Percentiles rank a stretch among this genome's conserved stretches.
Conservation (phyloP, 2,329 filamentous ascomycete species). For the Colletotrichum karsti region DNA sequence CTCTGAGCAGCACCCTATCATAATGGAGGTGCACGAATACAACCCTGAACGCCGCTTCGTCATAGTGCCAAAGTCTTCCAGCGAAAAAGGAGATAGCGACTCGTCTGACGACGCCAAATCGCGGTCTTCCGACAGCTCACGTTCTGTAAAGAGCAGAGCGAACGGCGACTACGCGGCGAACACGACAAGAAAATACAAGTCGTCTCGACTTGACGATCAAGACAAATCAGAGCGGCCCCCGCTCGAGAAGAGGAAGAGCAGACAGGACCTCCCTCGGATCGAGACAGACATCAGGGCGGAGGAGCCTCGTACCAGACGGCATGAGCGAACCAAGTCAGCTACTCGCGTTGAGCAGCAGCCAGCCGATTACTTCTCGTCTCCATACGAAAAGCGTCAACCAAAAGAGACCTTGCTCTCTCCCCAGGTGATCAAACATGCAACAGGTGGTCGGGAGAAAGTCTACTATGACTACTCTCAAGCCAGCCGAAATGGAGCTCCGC, state of each 20-base stretch:
- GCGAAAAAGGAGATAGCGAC: slow-evolving; percentile 25
- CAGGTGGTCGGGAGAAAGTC: slow-evolving; percentile 51
- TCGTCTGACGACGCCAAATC: slow-evolving; percentile 33
- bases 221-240: slow-evolving; percentile 29
- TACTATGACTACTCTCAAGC: slow-evolving; percentile 43
- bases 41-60: slow-evolving; percentile 74
- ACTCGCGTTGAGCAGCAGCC: slow-evolving; percentile 38
- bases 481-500: slow-evolving; percentile 35
- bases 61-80: slow-evolving; percentile 51
- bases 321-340: slow-evolving; percentile 46
- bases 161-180: slow-evolving; percentile 49
- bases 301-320: slow-evolving; percentile 36
- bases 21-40: slow-evolving; percentile 68
- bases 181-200: slow-evolving; percentile 49
- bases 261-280: slow-evolving; percentile 53
- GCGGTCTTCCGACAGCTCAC: slow-evolving; percentile 27
- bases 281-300: slow-evolving; percentile 46
- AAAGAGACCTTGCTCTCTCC: slow-evolving; percentile 50
- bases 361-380: slow-evolving; percentile 42
- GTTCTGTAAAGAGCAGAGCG: slow-evolving; percentile 13
- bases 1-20: slow-evolving; percentile 73
- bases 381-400: slow-evolving; percentile 33
- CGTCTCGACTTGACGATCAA: slow-evolving; percentile 36
- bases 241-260: slow-evolving; percentile 42
- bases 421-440: slow-evolving; percentile 49